Evolutionary conservation across 768 basidiomycete species (phyloP).

Genomic region (Lactifluus pinguis): DNA sequence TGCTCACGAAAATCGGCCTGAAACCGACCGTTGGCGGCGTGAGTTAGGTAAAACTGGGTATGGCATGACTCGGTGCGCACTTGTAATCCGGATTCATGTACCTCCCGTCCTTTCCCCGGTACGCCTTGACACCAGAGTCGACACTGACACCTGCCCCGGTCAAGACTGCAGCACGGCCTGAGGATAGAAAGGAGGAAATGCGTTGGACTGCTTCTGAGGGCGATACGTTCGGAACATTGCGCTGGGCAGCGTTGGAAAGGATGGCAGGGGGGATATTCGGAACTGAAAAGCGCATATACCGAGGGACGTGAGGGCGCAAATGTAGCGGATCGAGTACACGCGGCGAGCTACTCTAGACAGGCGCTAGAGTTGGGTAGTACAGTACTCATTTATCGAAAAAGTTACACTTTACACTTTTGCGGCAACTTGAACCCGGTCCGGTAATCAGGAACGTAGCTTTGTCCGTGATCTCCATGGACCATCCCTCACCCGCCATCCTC

Average conservation of each 20-base stretch:
- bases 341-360: neutral
- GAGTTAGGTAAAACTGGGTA: neutral
- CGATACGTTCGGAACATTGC: conserved; percentile 32
- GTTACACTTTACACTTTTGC: neutral
- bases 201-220: conserved; percentile 47
- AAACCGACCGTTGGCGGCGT: neutral
- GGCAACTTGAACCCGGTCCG: neutral
- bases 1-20: conserved; percentile 23
- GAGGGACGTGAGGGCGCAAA: neutral
- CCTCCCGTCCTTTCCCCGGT: conserved; percentile 75
- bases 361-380: too few species aligned
- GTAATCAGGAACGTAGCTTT: too few species aligned
- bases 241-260: conserved; percentile 33
- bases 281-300: conserved; percentile 65
- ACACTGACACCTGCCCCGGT: conserved; percentile 94
- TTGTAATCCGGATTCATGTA: conserved; percentile 90
- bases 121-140: conserved; percentile 93
- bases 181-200: conserved; percentile 53
- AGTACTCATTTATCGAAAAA: neutral
- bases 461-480: conserved; percentile 26
- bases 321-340: neutral
- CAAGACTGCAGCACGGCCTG: conserved; percentile 64
- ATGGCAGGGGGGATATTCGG: conserved; percentile 61
- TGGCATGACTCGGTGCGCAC: conserved; percentile 31
- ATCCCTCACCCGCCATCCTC: conserved; percentile 39